Conservation (phyloP, 768 basidiomycete genomes). For the Tulasnella sp. region DNA sequence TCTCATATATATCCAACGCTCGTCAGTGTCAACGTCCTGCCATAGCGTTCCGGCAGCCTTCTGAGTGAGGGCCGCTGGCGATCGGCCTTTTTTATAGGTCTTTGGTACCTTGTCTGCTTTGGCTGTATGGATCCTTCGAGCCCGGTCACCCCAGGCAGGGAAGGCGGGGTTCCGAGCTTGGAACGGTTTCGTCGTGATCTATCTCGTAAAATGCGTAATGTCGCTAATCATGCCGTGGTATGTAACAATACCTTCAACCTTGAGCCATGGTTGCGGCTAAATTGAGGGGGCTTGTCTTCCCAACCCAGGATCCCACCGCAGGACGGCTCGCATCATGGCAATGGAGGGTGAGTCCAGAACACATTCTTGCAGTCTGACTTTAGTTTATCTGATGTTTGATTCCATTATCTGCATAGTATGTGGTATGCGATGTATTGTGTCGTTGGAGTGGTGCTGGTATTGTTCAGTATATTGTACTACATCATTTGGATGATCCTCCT, state of each 20-base stretch:
- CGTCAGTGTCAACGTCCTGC: too few species aligned
- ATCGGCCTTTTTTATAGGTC: too few species aligned
- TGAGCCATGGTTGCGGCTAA: too few species aligned
- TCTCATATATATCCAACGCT: slow-evolving; percentile 32
- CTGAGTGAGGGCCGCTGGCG: too few species aligned
- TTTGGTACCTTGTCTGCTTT: slow-evolving; percentile 21
- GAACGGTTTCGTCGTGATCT: neutral
- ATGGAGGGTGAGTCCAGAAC: slow-evolving; percentile 28
- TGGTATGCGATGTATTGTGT: slow-evolving; percentile 27
- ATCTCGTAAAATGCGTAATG: slow-evolving; percentile 17
- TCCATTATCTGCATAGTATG: too few species aligned
- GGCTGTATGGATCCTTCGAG: slow-evolving; percentile 23
- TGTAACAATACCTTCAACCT: too few species aligned
- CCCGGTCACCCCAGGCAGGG: neutral
- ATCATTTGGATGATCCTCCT: slow-evolving; percentile 37
- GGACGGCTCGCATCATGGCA: slow-evolving; percentile 12
- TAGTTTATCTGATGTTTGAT: too few species aligned
- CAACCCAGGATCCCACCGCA: slow-evolving; percentile 20
- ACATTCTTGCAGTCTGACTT: slow-evolving; percentile 16
- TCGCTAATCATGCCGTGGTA: slow-evolving; percentile 25
- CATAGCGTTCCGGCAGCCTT: too few species aligned
- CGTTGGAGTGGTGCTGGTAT: slow-evolving; percentile 25
- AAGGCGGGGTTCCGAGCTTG: neutral
- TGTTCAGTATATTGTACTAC: slow-evolving; percentile 24
- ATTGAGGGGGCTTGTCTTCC: too few species aligned